A percentile compares a stretch with the other conserved stretches of the same genome.
phyloP scores from a whole-genome alignment of 257 asterid species.

The Ligustrum vulgare region DNA sequence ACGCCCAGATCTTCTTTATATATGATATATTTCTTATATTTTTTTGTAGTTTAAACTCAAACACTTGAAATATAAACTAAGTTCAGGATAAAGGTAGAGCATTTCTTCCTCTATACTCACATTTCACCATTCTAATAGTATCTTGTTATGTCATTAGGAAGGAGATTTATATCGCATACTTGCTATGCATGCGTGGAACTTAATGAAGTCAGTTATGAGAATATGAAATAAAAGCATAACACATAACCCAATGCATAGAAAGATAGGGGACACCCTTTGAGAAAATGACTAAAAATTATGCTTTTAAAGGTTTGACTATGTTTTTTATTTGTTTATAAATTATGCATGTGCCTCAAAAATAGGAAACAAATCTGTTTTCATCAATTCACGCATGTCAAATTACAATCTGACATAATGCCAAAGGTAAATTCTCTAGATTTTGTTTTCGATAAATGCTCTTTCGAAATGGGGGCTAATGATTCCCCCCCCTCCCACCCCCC shows the following conservation, averaged over 20 bases:
- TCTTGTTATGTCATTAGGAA: conserved; percentile 6
- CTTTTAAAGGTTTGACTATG: not conserved
- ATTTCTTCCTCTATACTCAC: conserved; percentile 5
- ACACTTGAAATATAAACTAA: conserved; percentile 9
- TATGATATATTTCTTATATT: not conserved
- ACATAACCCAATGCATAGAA: not conserved
- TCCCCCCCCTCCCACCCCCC: no score
- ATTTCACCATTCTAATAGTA: conserved; percentile 10
- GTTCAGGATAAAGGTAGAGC: conserved; percentile 10
- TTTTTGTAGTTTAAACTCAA: not conserved
- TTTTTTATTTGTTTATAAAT: not conserved
- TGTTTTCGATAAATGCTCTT: conserved; percentile 7
- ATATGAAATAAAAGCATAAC: not conserved
- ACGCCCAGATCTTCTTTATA: not conserved
- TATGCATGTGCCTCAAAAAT: not conserved
- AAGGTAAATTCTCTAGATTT: not conserved
- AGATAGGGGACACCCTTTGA: not conserved
- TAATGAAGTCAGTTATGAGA: not conserved
- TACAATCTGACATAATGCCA: not conserved
- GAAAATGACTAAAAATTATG: not conserved
- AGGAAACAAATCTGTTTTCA: not conserved
- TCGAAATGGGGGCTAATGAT: not conserved
- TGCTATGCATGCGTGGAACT: not conserved
- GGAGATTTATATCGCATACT: not conserved
- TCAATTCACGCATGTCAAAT: not conserved